Base-by-base conservation (phyloP, 805 yeast species). In the Candida tallmaniae region DNA sequence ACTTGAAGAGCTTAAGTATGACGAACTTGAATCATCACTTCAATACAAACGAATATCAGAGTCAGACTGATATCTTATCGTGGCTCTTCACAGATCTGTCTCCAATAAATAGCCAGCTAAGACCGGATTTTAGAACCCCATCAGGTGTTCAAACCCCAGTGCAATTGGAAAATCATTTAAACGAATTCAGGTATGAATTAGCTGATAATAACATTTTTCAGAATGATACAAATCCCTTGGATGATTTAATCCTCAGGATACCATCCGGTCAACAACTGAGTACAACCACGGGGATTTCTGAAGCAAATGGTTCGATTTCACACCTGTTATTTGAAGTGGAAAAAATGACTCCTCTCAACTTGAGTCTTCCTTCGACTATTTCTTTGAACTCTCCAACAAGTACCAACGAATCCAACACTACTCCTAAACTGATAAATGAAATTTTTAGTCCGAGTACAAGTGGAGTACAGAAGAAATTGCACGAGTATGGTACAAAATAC, bases 61-160 rank as follows among this genome's bases (percentile, higher is more conserved):
- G 54, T 6, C 67, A 61, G 29, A 59, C 50, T 29, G 70, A 65
- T 37, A 61, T 65, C 23, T 39, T 65, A 6, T 57, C 65, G 16
- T 65, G 70, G 70, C 45, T 65, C 8, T 63, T 63, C 37, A 58
- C 58, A 3, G 67, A 62, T 13, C 44, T 54, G 8, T 48, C 53
- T 5, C 49, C 51, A 4, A 34, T 16, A 13, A 35, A 33, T 29
- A 25, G 26, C n/a, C n/a, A n/a, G n/a, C n/a, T n/a, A n/a, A n/a
- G 4, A 14, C 15, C 8, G 29, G 25, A 31, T 18, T 19, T 18
- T 18, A 18, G 10, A 21, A 21, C 6, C 3, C 29, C 5, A 6
- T 18, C 10, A 18, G 25, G 6, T 19, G 29, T n/a, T 32, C 31
- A 3, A 23, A 16, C 12, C 11, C 23, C 17, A n/a, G n/a, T n/a